phyloP scores from a whole-genome alignment of 2,329 filamentous ascomycete genomes.

The Ceratocystis cubensis region DNA sequence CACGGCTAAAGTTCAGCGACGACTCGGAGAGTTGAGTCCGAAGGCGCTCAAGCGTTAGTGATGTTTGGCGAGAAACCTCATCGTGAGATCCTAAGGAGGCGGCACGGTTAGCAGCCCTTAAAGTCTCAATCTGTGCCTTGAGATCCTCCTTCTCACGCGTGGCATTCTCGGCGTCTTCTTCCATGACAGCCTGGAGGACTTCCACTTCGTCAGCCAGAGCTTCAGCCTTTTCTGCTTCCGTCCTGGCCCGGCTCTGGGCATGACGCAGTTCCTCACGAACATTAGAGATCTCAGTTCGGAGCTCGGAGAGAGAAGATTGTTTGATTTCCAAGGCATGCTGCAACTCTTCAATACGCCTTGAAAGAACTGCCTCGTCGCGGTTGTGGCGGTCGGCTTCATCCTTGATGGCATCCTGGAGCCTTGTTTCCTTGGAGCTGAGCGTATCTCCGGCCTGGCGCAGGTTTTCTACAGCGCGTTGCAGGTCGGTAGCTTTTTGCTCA shows the following conservation, averaged over 20 bases:
- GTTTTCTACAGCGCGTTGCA: conserved; percentile 59
- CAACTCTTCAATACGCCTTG: conserved; percentile 61
- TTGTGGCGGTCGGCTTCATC: conserved; percentile 60
- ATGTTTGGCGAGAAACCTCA: conserved; percentile 19
- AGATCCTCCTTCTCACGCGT: conserved; percentile 26
- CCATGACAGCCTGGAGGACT: conserved; percentile 52
- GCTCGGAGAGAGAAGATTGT: conserved; percentile 50
- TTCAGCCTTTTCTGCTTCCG: conserved; percentile 52
- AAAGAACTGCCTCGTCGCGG: conserved; percentile 57
- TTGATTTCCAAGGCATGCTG: conserved; percentile 58
- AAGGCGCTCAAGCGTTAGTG: conserved; percentile 34
- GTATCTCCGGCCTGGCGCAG: conserved; percentile 56
- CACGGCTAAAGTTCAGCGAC: conserved; percentile 43
- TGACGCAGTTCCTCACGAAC: conserved; percentile 60
- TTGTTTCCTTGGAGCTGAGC: conserved; percentile 54
- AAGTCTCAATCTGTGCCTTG: conserved; percentile 25
- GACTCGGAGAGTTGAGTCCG: conserved; percentile 47
- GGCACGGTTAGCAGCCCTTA: conserved; percentile 21
- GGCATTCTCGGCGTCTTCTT: conserved; percentile 51
- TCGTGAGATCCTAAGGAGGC: conserved; percentile 25
- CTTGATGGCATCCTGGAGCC: conserved; percentile 53
- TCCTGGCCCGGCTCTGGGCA: conserved; percentile 49
- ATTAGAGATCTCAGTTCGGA: conserved; percentile 52
- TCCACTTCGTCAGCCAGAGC: conserved; percentile 65
- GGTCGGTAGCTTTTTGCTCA: conserved; percentile 52